phyloP scores from a whole-genome alignment of 1,139 yeast species.

The Nadsonia commutata region DNA sequence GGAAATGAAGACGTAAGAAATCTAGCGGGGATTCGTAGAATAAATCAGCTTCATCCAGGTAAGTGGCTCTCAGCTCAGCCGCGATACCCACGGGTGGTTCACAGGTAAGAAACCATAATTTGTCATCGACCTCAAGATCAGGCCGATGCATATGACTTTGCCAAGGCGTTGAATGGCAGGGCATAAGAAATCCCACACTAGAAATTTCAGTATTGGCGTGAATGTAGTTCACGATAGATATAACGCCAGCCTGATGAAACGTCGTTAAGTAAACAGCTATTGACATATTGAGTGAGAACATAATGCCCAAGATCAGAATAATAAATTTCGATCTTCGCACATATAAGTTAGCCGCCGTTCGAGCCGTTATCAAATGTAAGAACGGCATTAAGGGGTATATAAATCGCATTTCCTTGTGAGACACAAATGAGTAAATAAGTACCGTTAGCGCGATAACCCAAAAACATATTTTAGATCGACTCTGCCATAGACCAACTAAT shows the following conservation, averaged over 20 bases:
- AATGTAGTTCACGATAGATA: slow-evolving; percentile 46
- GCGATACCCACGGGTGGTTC: slow-evolving; percentile 58
- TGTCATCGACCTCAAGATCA: slow-evolving; percentile 16
- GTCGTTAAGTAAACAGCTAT: slow-evolving; percentile 41
- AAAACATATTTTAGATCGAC: slow-evolving; percentile 16
- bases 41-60: slow-evolving; percentile 76
- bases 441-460: slow-evolving; percentile 30
- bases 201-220: slow-evolving; percentile 29
- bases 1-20: slow-evolving; percentile 37
- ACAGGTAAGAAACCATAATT: slow-evolving; percentile 78
- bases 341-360: slow-evolving; percentile 7
- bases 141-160: slow-evolving; percentile 66
- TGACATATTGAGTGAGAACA: slow-evolving; percentile 28
- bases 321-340: background rate
- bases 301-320: slow-evolving; percentile 9
- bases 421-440: slow-evolving; percentile 42
- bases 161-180: slow-evolving; percentile 97
- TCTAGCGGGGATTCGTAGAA: slow-evolving; percentile 52
- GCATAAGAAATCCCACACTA: slow-evolving; percentile 70
- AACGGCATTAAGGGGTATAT: slow-evolving; percentile 79
- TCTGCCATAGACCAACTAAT: slow-evolving; percentile 26
- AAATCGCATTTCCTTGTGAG: slow-evolving; percentile 86
- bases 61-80: slow-evolving; percentile 26
- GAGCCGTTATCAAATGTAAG: slow-evolving; percentile 26
- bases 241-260: slow-evolving; percentile 74